phyloP scores from a whole-genome alignment of 805 yeast genomes.

The Tetrapisispora namnaoensis region DNA sequence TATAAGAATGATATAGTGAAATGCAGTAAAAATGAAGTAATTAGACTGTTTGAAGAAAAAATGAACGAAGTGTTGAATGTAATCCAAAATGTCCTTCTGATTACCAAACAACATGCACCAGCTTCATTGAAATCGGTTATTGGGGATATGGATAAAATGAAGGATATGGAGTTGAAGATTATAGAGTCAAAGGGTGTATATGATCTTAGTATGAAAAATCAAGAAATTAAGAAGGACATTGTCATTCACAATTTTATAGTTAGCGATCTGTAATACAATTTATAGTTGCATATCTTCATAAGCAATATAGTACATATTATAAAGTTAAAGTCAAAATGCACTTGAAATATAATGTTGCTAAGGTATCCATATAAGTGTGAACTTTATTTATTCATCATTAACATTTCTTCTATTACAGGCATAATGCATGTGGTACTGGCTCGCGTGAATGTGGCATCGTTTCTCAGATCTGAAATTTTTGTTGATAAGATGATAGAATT shows the following conservation, averaged over 20 bases:
- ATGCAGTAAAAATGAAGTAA: neutral
- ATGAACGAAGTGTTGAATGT: constrained; percentile 27
- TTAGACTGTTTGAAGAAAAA: constrained; percentile 13
- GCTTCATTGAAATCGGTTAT: constrained; percentile 35
- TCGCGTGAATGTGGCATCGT: too few species aligned
- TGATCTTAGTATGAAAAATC: constrained; percentile 2
- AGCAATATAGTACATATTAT: too few species aligned
- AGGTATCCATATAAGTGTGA: too few species aligned
- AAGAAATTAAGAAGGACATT: neutral
- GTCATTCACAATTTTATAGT: constrained; percentile 5
- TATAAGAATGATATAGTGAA: neutral
- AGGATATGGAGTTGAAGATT: constrained; percentile 60
- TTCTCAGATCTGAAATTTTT: too few species aligned
- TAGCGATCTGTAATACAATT: neutral
- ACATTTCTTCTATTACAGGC: too few species aligned
- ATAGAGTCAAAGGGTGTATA: constrained; percentile 44
- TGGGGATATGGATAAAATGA: constrained; percentile 48
- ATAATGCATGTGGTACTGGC: too few species aligned
- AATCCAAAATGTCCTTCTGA: constrained; percentile 23
- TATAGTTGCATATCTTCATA: neutral
- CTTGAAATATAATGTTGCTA: too few species aligned
- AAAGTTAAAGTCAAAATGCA: too few species aligned
- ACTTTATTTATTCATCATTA: too few species aligned
- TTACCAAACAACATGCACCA: constrained; percentile 16
- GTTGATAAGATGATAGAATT: too few species aligned